Evolutionary conservation across 1,284 basidiomycete genomes (phyloP), one percentile per base, ranked within the genome.

Genomic region (Kwoniella shivajii): DNA sequence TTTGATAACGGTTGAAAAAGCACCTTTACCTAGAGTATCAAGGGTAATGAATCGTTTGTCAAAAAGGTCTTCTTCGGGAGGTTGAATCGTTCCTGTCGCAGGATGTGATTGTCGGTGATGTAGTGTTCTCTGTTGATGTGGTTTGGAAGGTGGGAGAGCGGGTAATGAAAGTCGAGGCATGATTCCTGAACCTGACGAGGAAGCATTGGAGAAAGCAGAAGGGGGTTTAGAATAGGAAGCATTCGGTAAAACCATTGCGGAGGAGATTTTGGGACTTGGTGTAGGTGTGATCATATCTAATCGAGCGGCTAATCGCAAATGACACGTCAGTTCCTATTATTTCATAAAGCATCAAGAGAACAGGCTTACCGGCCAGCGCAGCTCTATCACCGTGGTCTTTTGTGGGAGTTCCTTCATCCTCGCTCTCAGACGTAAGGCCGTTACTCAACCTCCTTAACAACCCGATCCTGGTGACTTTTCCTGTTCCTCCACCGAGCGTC

Each of bases 1-100:
- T 79, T 93, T 95, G 78, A 94, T 86, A 13, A 93, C 95, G 65
- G 89, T 89, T 38, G 92, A 93, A 78, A 98, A 99, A 70, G 95
- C 92, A 16, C 96, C 96, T 55, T 88, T 86, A 4, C 96, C 96
- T 18, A 98, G 82, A 65, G 88, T 85, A 56, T 90, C 88, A 30
- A 91, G 80, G 57, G 89, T 86, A 26, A 86, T 83, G 73, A 96
- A 98, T 42, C 69, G 63, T 44, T 61, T 64, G 46, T 79, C 77
- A 45, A 78, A 78, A 13, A 78, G 57, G 57, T 79, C 76, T 31
- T 78, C 75, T 39, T 75, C 72, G 20, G 65, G 66, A 4, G 56
- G 56, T 30, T 67, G 59, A 2, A 48, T 50, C 7, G 61, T 50
- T 24, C 61, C 58, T 3, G 60, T 66, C 0, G 66, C 66, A 20